Conservation (phyloP, 345 rosid species). For the Sisymbrium irio region DNA sequence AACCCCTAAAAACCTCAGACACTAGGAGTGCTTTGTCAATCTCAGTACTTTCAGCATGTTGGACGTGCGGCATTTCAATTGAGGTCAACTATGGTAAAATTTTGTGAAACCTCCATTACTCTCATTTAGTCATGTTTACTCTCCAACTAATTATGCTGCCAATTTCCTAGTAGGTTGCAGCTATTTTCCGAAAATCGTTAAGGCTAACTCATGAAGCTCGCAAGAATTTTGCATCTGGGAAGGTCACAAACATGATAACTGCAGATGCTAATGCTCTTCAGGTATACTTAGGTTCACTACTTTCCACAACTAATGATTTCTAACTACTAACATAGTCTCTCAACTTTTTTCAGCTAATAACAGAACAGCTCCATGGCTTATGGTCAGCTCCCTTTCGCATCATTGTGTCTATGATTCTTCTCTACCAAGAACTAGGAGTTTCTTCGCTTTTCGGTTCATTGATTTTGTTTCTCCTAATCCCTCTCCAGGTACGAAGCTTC, state of each 20-base stretch:
- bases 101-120: background rate
- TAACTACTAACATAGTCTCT: conserved; percentile 14
- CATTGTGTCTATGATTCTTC: conserved; percentile 70
- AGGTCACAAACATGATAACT: conserved; percentile 91
- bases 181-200: conserved; percentile 81
- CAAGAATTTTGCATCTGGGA: conserved; percentile 80
- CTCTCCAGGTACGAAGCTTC: conserved; percentile 59
- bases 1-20: conserved; percentile 44
- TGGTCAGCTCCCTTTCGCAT: conserved; percentile 99
- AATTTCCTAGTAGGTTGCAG: conserved; percentile 59
- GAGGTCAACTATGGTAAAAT: conserved; percentile 83
- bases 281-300: conserved; percentile 39
- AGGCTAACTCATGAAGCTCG: conserved; percentile 86
- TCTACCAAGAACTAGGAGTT: conserved; percentile 83
- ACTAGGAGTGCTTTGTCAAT: conserved; percentile 71
- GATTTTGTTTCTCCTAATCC: conserved; percentile 75
- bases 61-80: conserved; percentile 82
- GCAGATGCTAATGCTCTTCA: conserved; percentile 92
- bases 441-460: conserved; percentile 83
- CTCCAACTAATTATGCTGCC: conserved; percentile 18
- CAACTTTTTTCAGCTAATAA: conserved; percentile 54
- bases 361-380: conserved; percentile 78
- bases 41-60: conserved; percentile 80
- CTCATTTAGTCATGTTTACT: conserved; percentile 15
- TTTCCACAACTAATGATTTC: background rate